Percentiles rank a stretch among this genome's conserved stretches.
These are phyloP conservation scores for Cordyceps cicadae DNA, from an alignment of 2,329 filamentous ascomycete species.

Conservation along the genomic window DNA sequence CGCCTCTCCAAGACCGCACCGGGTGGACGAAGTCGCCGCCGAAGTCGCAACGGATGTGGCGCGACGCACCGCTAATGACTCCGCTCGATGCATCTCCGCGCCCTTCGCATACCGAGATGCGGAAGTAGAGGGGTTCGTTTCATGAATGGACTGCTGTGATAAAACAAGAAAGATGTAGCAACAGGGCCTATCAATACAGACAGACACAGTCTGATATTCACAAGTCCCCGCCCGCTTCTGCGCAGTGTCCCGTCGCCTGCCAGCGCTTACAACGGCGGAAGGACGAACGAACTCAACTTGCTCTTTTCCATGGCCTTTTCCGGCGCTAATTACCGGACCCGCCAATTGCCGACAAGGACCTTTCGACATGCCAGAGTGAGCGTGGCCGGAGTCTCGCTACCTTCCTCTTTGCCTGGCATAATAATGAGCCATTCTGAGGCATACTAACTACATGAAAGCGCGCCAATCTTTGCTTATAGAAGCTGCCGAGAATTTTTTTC, in stretches of 20 bases:
- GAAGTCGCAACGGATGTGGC: background rate
- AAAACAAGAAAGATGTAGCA: background rate
- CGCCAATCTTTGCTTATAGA: background rate
- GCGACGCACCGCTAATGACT: background rate
- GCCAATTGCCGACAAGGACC: background rate
- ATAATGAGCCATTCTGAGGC: background rate
- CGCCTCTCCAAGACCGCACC: background rate
- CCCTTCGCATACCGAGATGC: background rate
- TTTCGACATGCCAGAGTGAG: background rate
- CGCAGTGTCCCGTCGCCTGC: background rate
- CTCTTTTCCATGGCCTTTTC: background rate
- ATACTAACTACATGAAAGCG: background rate
- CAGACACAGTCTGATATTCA: too few relatives aligned
- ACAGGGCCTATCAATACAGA: background rate
- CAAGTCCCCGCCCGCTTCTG: background rate
- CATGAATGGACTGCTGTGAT: background rate
- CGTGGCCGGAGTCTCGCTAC: background rate
- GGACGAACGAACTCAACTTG: background rate
- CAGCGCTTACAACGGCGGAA: too few relatives aligned
- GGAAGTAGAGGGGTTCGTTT: background rate
- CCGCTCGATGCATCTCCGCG: background rate
- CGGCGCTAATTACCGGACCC: conserved; percentile 4
- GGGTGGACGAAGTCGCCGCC: background rate
- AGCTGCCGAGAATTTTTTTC: too few relatives aligned
- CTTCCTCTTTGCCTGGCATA: background rate